Conservation (phyloP, 2,329 filamentous ascomycete genomes). For the Fusarium circinatum region DNA sequence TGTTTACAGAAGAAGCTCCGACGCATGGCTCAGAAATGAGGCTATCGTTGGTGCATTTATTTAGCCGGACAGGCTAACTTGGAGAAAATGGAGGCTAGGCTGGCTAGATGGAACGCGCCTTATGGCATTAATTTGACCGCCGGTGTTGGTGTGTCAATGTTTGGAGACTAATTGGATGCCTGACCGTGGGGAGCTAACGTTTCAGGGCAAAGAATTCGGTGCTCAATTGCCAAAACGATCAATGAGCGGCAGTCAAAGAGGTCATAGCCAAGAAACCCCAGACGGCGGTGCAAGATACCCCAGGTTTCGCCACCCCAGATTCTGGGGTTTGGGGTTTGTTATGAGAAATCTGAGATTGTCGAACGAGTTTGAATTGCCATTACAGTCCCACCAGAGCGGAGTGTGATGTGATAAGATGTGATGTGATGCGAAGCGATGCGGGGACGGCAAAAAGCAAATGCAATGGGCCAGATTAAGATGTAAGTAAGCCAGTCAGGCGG, state of each 20-base stretch:
- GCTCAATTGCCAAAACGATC: not conserved
- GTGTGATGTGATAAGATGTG: not conserved
- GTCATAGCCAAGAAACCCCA: conserved; percentile 20
- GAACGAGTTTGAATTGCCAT: not conserved
- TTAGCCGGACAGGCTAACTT: conserved; percentile 12
- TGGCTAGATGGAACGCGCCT: not conserved
- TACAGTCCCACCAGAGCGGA: not conserved
- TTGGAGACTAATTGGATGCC: not conserved
- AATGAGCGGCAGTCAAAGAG: not conserved
- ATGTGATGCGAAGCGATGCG: not conserved
- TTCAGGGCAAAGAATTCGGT: not conserved
- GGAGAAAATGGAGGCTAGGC: not conserved
- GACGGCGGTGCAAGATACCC: conserved; percentile 10
- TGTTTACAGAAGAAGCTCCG: not conserved
- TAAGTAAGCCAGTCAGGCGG: not conserved
- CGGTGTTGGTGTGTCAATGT: not conserved
- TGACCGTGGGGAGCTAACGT: not conserved
- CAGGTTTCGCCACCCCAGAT: conserved; percentile 4
- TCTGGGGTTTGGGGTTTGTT: not conserved
- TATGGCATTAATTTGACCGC: not conserved
- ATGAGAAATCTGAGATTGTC: not conserved
- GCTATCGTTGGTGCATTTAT: conserved; percentile 2
- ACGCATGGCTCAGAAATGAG: not conserved
- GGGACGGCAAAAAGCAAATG: conserved; percentile 1
- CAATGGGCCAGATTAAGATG: not conserved